Evolutionary conservation across 2,329 filamentous ascomycete genomes (phyloP).

Genomic region (Paecilomyces sp.): DNA sequence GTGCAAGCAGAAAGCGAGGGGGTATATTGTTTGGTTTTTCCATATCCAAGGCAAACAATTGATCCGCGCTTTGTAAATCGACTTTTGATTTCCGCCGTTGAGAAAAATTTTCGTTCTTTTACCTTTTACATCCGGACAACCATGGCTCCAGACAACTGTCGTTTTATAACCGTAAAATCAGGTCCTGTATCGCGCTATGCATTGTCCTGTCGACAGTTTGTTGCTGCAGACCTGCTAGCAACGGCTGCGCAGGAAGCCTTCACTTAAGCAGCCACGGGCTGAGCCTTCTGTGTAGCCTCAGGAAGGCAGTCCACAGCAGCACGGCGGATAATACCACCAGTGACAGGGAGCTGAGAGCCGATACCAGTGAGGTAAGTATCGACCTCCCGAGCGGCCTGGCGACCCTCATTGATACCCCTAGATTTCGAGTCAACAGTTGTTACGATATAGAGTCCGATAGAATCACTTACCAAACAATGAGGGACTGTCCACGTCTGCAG

Average conservation of each 20-base stretch:
- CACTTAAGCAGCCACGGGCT: conserved; percentile 21
- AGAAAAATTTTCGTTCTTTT: not conserved
- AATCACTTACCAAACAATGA: conserved; percentile 80
- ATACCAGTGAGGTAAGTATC: conserved; percentile 76
- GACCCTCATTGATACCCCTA: conserved; percentile 94
- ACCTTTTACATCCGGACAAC: not conserved
- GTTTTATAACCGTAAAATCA: not conserved
- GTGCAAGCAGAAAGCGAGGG: not conserved
- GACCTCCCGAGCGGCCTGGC: conserved; percentile 85
- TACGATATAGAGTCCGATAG: not conserved
- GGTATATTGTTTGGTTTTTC: not conserved
- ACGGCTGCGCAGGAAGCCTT: not conserved
- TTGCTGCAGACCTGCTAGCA: not conserved
- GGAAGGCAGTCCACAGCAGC: conserved; percentile 48
- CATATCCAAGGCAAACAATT: not conserved
- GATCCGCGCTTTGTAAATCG: not conserved
- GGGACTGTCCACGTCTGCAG: conserved; percentile 85
- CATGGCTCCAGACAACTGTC: not conserved
- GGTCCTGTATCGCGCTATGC: not conserved
- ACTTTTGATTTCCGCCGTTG: not conserved
- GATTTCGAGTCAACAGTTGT: conserved; percentile 6
- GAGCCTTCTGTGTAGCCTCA: conserved; percentile 15
- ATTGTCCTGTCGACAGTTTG: not conserved
- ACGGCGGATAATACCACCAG: conserved; percentile 85
- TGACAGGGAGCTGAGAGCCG: conserved; percentile 73